phyloP scores from a whole-genome alignment of 768 basidiomycete genomes.

The Pleurotus djamor region DNA sequence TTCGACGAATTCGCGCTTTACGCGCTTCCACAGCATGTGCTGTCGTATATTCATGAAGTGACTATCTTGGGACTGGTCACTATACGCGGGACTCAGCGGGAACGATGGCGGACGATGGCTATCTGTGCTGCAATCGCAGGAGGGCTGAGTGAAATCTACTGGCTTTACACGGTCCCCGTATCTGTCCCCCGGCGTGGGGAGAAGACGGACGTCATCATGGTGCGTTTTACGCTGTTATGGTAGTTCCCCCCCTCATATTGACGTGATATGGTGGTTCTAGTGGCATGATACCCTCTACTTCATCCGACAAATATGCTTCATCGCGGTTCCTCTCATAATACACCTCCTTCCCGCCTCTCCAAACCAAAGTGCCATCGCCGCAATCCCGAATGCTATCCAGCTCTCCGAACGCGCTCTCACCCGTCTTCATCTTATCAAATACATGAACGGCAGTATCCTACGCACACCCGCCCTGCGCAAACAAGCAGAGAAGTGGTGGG shows the following conservation, averaged over 20 bases:
- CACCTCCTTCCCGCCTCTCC: slow-evolving; percentile 37
- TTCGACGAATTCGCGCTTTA: slow-evolving; percentile 59
- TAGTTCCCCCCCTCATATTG: not conserved
- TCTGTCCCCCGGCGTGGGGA: slow-evolving; percentile 35
- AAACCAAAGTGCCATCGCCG: slow-evolving; percentile 23
- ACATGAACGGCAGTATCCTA: slow-evolving; percentile 55
- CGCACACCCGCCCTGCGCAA: slow-evolving; percentile 46
- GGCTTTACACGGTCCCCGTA: slow-evolving; percentile 43
- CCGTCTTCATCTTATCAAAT: slow-evolving; percentile 53
- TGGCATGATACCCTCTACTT: slow-evolving; percentile 64
- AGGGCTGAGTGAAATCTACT: slow-evolving; percentile 54
- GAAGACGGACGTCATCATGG: slow-evolving; percentile 26
- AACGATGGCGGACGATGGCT: slow-evolving; percentile 41
- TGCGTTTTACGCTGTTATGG: slow-evolving; percentile 16
- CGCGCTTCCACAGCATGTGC: slow-evolving; percentile 48
- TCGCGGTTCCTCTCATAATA: slow-evolving; percentile 51
- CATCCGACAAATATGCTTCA: slow-evolving; percentile 55
- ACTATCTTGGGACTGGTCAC: slow-evolving; percentile 52
- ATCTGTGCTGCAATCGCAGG: slow-evolving; percentile 47
- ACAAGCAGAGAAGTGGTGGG: slow-evolving; percentile 57
- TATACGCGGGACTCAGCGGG: slow-evolving; percentile 32
- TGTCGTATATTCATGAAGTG: slow-evolving; percentile 59
- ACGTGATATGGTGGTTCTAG: slow-evolving; percentile 28
- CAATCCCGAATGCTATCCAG: slow-evolving; percentile 21
- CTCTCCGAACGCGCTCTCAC: slow-evolving; percentile 29